Conservation (phyloP, 352 stramenopile genomes). For the Albugo candida region DNA sequence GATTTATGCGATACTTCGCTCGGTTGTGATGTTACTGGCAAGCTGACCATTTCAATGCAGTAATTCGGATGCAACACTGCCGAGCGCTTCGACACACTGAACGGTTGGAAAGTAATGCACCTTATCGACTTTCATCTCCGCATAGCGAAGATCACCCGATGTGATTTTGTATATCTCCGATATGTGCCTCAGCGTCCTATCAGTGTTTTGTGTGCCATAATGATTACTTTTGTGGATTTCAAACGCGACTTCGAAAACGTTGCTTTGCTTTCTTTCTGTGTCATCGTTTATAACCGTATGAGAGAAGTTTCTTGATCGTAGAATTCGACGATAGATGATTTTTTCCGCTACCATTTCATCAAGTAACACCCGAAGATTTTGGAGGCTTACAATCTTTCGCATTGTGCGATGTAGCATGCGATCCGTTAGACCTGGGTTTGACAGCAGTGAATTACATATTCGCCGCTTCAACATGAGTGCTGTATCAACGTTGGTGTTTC, state of each 20-base stretch:
- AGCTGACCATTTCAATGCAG: no score
- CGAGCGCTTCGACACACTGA: slow-evolving; percentile 62
- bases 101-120: slow-evolving; percentile 58
- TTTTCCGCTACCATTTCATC: slow-evolving; percentile 42
- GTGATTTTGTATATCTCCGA: slow-evolving; percentile 9
- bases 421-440: slow-evolving; percentile 43
- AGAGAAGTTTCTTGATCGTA: slow-evolving; percentile 4
- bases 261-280: slow-evolving; percentile 2
- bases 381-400: slow-evolving; percentile 43
- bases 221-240: not conserved
- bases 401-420: slow-evolving; percentile 37
- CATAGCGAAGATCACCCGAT: slow-evolving; percentile 23
- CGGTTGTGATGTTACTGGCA: no score
- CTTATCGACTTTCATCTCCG: slow-evolving; percentile 24
- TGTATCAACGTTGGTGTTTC: slow-evolving; percentile 29
- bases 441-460: slow-evolving; percentile 67
- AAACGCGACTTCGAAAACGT: slow-evolving; percentile 9
- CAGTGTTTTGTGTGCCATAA: not conserved
- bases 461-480: slow-evolving; percentile 47
- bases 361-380: slow-evolving; percentile 42
- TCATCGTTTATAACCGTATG: no score
- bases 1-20: no score
- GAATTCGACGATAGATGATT: slow-evolving; percentile 32
- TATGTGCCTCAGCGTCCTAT: not conserved
- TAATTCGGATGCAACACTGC: slow-evolving; percentile 24